Base-by-base conservation (phyloP, 768 basidiomycete species). In the Pisolithus albus region DNA sequence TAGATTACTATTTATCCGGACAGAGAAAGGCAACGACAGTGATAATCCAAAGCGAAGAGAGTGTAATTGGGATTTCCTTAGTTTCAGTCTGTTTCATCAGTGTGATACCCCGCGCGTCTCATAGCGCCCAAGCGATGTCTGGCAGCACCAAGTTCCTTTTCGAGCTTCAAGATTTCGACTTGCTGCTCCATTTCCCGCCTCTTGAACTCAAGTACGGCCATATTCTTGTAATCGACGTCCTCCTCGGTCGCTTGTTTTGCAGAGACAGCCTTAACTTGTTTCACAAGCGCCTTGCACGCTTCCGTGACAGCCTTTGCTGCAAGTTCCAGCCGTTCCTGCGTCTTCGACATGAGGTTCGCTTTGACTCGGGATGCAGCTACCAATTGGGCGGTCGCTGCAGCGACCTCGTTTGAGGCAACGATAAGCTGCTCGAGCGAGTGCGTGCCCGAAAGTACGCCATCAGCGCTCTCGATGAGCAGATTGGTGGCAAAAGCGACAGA, bases 361-460 rank as follows among this genome's bases (percentile, higher is more conserved):
- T 98, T 99, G 63, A 99, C 96, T 51, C 96, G 85, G 10, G 94
- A 97, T 7, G 96, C 96, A 23, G 96, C 96, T 42, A 99, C 96
- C 47, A 99, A 85, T 70, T 99, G 96, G 15, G 96, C 96, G 2
- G 96, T 99, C 2, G 96, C 87, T 47, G 84, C 92, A 3, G 94
- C 92, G 39, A 99, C 96, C 67, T 97, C 96, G 70, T 98, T 98
- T 37, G 96, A 99, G n/a, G 96, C 90, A 52, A 98, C 96, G 63
- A 99, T 98, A 59, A 99, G 87, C 71, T 99, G 96, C 71, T 98
- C 96, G 52, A 97, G 79, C 28, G 94, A 93, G 67, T 98, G 92
- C 15, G 92, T 94, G 11, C 95, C 96, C 0, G 90, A 92, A 55
- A 98, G 78, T 41, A 99, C 95, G 53, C 96, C 96, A 67, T 99